Conservation (phyloP, 1,139 yeast species). For the Saccharomyces pastorianus region DNA sequence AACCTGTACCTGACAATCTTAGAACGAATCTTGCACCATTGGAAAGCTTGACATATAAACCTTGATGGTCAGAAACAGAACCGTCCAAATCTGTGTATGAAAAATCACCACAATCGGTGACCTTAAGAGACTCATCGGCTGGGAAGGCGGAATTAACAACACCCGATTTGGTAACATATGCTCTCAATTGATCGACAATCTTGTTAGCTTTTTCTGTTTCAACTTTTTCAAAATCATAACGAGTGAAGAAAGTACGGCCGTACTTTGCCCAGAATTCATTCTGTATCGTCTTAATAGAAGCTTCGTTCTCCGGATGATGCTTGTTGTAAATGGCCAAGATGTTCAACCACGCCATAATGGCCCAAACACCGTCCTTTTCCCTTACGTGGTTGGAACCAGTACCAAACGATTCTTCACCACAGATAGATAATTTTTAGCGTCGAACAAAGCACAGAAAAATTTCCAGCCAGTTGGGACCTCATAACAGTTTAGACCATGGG, state of each 20-base stretch:
- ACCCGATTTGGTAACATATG: conserved; percentile 36
- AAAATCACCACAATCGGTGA: conserved; percentile 78
- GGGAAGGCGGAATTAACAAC: conserved; percentile 40
- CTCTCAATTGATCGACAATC: conserved; percentile 52
- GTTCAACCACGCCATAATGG: conserved; percentile 93
- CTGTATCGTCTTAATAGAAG: conserved; percentile 74
- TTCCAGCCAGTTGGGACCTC: conserved; percentile 99
- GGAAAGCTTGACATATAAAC: conserved; percentile 70
- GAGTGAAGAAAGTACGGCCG: conserved; percentile 95
- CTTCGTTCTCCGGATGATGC: conserved; percentile 47
- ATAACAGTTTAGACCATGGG: conserved; percentile 64
- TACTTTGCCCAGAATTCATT: conserved; percentile 80
- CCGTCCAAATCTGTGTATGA: conserved; percentile 93
- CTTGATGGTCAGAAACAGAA: conserved; percentile 83
- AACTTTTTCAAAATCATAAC: conserved; percentile 89
- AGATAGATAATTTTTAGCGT: conserved; percentile 83
- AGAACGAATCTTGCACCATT: conserved; percentile 84
- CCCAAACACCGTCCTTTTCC: conserved; percentile 98
- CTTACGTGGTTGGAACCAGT: conserved; percentile 96
- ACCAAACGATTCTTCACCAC: conserved; percentile 98
- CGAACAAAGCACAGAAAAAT: conserved; percentile 91
- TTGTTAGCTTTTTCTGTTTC: conserved; percentile 65
- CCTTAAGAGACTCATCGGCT: conserved; percentile 41
- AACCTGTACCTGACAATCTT: conserved; percentile 93
- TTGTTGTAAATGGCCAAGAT: conserved; percentile 73